These are phyloP conservation scores for Austroboletus novae-zelandiae DNA, from an alignment of 1,284 basidiomycete genomes.

Conservation along the genomic window DNA sequence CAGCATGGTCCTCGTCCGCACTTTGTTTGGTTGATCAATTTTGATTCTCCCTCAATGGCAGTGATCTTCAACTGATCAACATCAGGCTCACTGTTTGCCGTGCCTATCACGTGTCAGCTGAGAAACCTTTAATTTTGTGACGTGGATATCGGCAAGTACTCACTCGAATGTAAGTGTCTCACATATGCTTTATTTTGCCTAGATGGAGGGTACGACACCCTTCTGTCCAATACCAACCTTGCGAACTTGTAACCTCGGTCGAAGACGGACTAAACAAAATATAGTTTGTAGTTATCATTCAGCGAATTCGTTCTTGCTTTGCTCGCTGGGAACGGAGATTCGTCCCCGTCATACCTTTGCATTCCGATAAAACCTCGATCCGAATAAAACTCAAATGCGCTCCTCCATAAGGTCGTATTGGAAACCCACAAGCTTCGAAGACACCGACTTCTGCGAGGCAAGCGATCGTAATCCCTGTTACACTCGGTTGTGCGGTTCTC, in stretches of 20 bases:
- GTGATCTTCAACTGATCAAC: conserved; percentile 32
- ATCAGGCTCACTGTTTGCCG: conserved; percentile 13
- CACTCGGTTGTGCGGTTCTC: conserved; percentile 17
- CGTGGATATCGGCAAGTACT: not conserved
- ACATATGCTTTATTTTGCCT: not conserved
- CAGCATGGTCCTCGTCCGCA: conserved; percentile 1
- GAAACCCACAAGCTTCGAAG: conserved; percentile 17
- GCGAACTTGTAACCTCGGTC: not conserved
- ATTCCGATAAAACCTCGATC: conserved; percentile 26
- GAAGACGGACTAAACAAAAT: conserved; percentile 9
- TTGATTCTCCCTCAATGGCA: conserved; percentile 25
- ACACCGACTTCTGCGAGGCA: conserved; percentile 14
- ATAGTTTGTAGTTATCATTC: conserved; percentile 4
- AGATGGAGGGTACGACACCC: not conserved
- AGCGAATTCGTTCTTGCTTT: conserved; percentile 28
- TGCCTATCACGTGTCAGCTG: conserved; percentile 15
- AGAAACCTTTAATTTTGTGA: not conserved
- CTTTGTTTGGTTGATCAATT: conserved; percentile 22
- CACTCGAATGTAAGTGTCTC: not conserved
- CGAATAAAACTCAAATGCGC: conserved; percentile 8
- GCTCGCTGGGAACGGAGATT: conserved; percentile 25
- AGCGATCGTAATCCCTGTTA: conserved; percentile 13
- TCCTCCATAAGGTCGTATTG: conserved; percentile 16
- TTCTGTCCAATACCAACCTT: not conserved
- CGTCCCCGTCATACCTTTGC: conserved; percentile 21